Conservation (phyloP, 352 stramenopile species). For the Phytophthora cactorum region DNA sequence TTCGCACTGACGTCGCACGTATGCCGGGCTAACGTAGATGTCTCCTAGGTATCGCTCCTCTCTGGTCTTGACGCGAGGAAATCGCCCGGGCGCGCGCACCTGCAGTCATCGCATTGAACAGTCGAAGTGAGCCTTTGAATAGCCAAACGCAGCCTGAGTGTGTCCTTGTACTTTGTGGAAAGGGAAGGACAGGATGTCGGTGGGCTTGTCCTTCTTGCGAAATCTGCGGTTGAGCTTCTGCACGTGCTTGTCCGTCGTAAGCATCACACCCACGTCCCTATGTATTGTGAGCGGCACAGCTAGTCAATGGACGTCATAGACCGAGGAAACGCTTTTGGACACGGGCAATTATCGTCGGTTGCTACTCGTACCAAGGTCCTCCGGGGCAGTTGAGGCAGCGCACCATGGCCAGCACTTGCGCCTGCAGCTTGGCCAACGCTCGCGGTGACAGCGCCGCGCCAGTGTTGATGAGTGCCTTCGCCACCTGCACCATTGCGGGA, state of each 20-base stretch:
- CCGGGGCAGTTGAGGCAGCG: slow-evolving; percentile 61
- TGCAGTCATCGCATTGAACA: slow-evolving; percentile 23
- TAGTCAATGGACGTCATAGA: slow-evolving; percentile 7
- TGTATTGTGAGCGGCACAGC: neutral
- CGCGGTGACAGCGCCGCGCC: slow-evolving; percentile 45
- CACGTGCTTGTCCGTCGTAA: slow-evolving; percentile 82
- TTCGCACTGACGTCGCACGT: slow-evolving; percentile 79
- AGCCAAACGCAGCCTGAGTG: slow-evolving; percentile 2
- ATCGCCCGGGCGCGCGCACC: slow-evolving; percentile 63
- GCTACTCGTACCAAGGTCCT: slow-evolving; percentile 59
- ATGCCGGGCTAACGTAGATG: slow-evolving; percentile 85
- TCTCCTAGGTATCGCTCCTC: slow-evolving; percentile 84
- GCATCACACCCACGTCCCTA: slow-evolving; percentile 82
- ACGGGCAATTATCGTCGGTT: slow-evolving; percentile 8
- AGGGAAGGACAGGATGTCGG: slow-evolving; percentile 85
- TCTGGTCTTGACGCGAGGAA: slow-evolving; percentile 51
- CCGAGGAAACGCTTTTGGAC: neutral
- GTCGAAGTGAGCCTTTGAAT: slow-evolving; percentile 6
- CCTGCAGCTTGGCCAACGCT: slow-evolving; percentile 52
- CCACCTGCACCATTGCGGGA: slow-evolving; percentile 62
- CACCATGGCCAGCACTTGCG: slow-evolving; percentile 79
- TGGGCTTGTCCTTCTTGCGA: slow-evolving; percentile 81
- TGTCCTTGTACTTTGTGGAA: slow-evolving; percentile 68
- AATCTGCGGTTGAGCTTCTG: slow-evolving; percentile 74
- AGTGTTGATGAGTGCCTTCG: slow-evolving; percentile 52